Base-by-base conservation (phyloP, 257 asterid genomes). In the Capsicum chinense region DNA sequence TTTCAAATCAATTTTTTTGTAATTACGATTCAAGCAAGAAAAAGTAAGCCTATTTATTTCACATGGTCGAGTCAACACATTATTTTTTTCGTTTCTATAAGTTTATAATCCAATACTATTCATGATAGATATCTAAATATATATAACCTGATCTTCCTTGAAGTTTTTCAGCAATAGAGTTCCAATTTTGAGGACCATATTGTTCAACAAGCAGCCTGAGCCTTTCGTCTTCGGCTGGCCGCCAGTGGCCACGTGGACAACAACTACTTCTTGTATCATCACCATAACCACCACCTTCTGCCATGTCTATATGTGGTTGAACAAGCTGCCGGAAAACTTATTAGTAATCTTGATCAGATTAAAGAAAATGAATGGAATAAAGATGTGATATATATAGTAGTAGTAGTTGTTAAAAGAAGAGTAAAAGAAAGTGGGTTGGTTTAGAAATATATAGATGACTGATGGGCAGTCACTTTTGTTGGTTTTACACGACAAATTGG, bases 141-240 rank as follows among this genome's bases (percentile, higher is more conserved):
- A 44, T 5, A 44, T 21, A 44, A 90, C 99, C 99, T 88, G 99
- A 95, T 95, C 99, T 91, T 88, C 99, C 98, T 85, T 92, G 94
- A 88, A 95, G 98, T 37, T 92, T 95, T 89, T 95, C 99, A 84
- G 99, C 99, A 76, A 95, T 94, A 6, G 99, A 92, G 76, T 95
- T 95, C 99, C 99, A 95, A 85, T 95, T 94, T 82, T 94, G 99
- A 85, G 99, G 99, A 62, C 99, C 99, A 78, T 88, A 88, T 85
- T 93, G 90, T 26, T 91, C 93, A 60, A 95, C 99, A 19, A 95
- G 95, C 79, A 84, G 93, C 74, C 97, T 90, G 83, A 94, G 97
- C 58, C 87, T 93, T 80, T 94, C 99, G 35, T 95, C 99, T 86
- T 95, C 99, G 1, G 98, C 97, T 0, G 98, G 98, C 79, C 98